Percentiles rank a stretch among this genome's conserved stretches.
Evolutionary conservation across 805 yeast species (phyloP).

Genomic region (Candida alai): DNA sequence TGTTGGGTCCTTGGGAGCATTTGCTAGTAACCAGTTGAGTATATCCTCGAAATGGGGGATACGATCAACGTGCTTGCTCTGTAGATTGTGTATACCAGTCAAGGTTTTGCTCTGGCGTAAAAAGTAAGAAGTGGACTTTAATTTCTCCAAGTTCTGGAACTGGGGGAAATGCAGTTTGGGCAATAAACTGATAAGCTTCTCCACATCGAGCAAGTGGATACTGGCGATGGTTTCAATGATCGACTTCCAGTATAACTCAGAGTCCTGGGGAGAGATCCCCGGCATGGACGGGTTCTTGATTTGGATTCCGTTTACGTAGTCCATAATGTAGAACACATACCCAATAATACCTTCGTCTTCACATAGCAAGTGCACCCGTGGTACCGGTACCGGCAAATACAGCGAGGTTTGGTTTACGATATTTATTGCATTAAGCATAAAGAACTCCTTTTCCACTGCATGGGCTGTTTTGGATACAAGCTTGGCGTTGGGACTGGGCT

Average conservation of each 20-base stretch:
- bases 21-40: slow-evolving; percentile 36
- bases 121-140: slow-evolving; percentile 36
- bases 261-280: slow-evolving; percentile 23
- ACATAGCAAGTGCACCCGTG: slow-evolving; percentile 48
- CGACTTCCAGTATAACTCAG: slow-evolving; percentile 40
- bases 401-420: slow-evolving; percentile 16
- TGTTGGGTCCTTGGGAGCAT: slow-evolving; percentile 47
- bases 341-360: slow-evolving; percentile 55
- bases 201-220: slow-evolving; percentile 48
- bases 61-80: slow-evolving; percentile 37
- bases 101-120: slow-evolving; percentile 51
- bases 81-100: slow-evolving; percentile 36
- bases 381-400: slow-evolving; percentile 46
- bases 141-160: slow-evolving; percentile 21
- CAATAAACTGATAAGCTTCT: slow-evolving; percentile 35
- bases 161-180: slow-evolving; percentile 46
- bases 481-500: slow-evolving; percentile 49
- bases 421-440: slow-evolving; percentile 40
- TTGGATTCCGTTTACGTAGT: slow-evolving; percentile 52
- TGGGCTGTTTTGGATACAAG: slow-evolving; percentile 56
- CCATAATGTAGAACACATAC: slow-evolving; percentile 57
- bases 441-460: slow-evolving; percentile 59
- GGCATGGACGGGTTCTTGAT: slow-evolving; percentile 52
- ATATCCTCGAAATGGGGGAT: slow-evolving; percentile 46
- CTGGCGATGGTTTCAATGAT: slow-evolving; percentile 45